These are phyloP conservation scores for Globisporangium cederbergense DNA, from an alignment of 352 stramenopile species.

Conservation along the genomic window DNA sequence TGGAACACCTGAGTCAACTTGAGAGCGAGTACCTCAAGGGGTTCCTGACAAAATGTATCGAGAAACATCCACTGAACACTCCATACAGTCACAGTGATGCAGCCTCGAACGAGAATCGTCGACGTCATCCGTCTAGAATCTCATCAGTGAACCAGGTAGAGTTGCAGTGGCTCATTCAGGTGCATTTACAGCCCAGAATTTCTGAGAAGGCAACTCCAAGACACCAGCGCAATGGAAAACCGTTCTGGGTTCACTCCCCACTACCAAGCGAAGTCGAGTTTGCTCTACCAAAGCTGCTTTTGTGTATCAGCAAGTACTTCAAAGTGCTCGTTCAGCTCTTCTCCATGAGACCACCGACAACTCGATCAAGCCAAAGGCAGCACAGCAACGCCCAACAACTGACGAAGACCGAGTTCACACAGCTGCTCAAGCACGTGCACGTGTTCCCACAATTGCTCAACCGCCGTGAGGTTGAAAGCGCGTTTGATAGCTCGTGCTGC, in stretches of 20 bases:
- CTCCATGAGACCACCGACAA: slow-evolving; percentile 15
- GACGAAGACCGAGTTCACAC: slow-evolving; percentile 29
- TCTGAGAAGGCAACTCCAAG: neutral
- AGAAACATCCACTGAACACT: slow-evolving; percentile 12
- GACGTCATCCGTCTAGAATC: neutral
- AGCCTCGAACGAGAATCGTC: neutral
- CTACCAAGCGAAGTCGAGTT: slow-evolving; percentile 29
- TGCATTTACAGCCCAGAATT: slow-evolving; percentile 8
- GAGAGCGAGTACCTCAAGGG: slow-evolving; percentile 6
- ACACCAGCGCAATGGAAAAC: neutral
- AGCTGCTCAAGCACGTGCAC: slow-evolving; percentile 47
- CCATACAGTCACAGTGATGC: neutral
- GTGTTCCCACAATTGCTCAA: slow-evolving; percentile 63
- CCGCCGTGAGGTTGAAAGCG: slow-evolving; percentile 44
- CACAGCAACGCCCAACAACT: slow-evolving; percentile 20
- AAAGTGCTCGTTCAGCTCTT: slow-evolving; percentile 42
- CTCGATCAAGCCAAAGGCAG: neutral
- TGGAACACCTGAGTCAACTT: slow-evolving; percentile 3
- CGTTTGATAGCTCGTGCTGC: slow-evolving; percentile 34
- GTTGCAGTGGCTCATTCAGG: slow-evolving; percentile 15
- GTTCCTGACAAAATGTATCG: slow-evolving; percentile 11
- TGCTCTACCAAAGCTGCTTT: slow-evolving; percentile 32
- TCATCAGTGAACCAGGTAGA: neutral
- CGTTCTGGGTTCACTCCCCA: slow-evolving; percentile 21
- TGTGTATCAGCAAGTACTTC: slow-evolving; percentile 41